phyloP scores from a whole-genome alignment of 352 stramenopile species.

The Phytophthora tubulina region DNA sequence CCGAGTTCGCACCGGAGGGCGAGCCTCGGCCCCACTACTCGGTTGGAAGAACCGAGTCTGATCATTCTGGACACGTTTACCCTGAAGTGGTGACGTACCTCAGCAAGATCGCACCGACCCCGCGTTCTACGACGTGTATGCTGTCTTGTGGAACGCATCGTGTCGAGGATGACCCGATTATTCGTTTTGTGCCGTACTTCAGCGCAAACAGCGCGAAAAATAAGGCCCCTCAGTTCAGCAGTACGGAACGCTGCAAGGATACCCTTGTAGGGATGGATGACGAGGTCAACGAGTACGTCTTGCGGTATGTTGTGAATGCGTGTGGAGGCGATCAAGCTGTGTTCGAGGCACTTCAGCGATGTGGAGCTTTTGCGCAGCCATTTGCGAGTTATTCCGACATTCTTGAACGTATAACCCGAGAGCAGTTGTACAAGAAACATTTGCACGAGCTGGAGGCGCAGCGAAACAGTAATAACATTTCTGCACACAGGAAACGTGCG shows the following conservation, averaged over 20 bases:
- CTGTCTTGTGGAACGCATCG: conserved; percentile 55
- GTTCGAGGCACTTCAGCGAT: conserved; percentile 61
- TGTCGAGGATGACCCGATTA: conserved; percentile 84
- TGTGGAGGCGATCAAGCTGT: conserved; percentile 48
- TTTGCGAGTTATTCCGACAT: conserved; percentile 69
- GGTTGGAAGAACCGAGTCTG: conserved; percentile 56
- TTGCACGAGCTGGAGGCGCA: conserved; percentile 30
- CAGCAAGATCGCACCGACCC: conserved; percentile 51
- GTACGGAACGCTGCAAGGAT: conserved; percentile 47
- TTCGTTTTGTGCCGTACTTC: conserved; percentile 79
- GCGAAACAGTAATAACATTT: conserved; percentile 9
- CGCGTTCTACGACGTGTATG: conserved; percentile 77
- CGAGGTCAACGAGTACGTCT: conserved; percentile 70
- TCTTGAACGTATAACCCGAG: conserved; percentile 41
- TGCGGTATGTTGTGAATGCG: conserved; percentile 63
- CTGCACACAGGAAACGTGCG: conserved; percentile 13
- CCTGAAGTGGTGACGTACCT: conserved; percentile 56
- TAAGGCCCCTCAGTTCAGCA: conserved; percentile 45
- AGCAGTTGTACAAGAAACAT: conserved; percentile 33
- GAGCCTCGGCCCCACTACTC: conserved; percentile 48
- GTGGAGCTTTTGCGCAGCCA: conserved; percentile 60
- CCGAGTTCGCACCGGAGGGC: conserved; percentile 28
- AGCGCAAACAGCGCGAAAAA: conserved; percentile 39
- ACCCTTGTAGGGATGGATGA: conserved; percentile 66
- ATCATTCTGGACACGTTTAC: conserved; percentile 41